phyloP scores from a whole-genome alignment of 164 flowering plant species.

The Euptelea pleiosperma region DNA sequence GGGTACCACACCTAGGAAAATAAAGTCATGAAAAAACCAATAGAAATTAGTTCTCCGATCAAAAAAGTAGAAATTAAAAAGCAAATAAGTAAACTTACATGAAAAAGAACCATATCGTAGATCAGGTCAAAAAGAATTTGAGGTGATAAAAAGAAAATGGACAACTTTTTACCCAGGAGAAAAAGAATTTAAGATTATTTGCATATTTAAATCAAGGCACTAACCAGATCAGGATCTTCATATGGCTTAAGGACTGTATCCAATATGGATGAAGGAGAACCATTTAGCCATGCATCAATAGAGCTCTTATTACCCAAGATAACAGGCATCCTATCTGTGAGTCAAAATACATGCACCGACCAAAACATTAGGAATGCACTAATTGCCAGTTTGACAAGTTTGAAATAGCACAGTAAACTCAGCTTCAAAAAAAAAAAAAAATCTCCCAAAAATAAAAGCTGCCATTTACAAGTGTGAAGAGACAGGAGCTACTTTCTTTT shows the following conservation, averaged over 20 bases:
- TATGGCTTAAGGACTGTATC: slow-evolving; percentile 69
- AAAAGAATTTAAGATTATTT: too few relatives aligned
- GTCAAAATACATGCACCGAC: not conserved
- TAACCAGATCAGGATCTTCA: slow-evolving; percentile 72
- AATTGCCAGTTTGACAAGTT: too few relatives aligned
- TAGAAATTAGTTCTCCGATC: not conserved
- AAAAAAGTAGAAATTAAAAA: too few relatives aligned
- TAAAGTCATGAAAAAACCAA: not conserved
- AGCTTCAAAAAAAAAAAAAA: too few relatives aligned
- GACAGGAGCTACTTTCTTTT: too few relatives aligned
- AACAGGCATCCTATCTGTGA: slow-evolving; percentile 91
- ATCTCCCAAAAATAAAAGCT: too few relatives aligned
- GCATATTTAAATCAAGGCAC: slow-evolving; percentile 3
- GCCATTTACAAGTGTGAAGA: too few relatives aligned
- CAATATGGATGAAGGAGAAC: slow-evolving; percentile 46
- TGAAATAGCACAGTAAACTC: too few relatives aligned
- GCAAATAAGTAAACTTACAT: too few relatives aligned
- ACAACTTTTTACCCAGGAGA: too few relatives aligned
- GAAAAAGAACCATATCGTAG: too few relatives aligned
- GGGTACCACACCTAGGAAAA: slow-evolving; percentile 74
- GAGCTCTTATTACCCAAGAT: slow-evolving; percentile 68
- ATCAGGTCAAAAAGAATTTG: not conserved
- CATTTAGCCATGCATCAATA: slow-evolving; percentile 62
- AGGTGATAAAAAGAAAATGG: too few relatives aligned
- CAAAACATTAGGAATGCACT: slow-evolving; percentile 6